Conservation (phyloP, 345 rosid genomes). For the Gossypium australe region DNA sequence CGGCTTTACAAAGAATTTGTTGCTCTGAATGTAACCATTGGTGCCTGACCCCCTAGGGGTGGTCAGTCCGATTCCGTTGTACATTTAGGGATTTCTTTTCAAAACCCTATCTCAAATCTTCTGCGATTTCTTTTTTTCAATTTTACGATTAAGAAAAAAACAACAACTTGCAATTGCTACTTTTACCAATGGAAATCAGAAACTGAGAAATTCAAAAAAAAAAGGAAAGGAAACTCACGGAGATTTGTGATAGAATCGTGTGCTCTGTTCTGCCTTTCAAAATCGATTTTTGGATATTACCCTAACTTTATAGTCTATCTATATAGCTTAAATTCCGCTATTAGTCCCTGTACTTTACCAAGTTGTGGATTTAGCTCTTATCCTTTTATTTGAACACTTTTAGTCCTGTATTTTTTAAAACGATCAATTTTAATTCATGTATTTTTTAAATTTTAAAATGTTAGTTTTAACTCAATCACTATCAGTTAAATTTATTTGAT, state of each 20-base stretch:
- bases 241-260: neutral
- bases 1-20: conserved; percentile 75
- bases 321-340: neutral
- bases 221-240: neutral
- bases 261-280: neutral
- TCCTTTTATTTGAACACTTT: too few species aligned
- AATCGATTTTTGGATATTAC: neutral
- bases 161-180: neutral
- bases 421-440: accelerated
- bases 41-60: conserved; percentile 98
- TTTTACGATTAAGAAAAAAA: neutral
- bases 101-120: conserved; percentile 5
- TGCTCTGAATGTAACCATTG: conserved; percentile 84
- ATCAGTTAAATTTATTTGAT: accelerated
- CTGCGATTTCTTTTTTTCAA: neutral
- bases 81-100: conserved; percentile 38
- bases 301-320: neutral
- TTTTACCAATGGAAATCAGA: neutral
- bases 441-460: too few species aligned
- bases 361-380: too few species aligned
- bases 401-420: too few species aligned
- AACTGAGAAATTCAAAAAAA: neutral
- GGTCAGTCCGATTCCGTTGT: conserved; percentile 89
- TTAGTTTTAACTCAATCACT: too few species aligned
- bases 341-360: too few species aligned